Evolutionary conservation across 2,329 filamentous ascomycete genomes (phyloP), one percentile per base, ranked within the genome.

Genomic region (Trichoderma sp.): DNA sequence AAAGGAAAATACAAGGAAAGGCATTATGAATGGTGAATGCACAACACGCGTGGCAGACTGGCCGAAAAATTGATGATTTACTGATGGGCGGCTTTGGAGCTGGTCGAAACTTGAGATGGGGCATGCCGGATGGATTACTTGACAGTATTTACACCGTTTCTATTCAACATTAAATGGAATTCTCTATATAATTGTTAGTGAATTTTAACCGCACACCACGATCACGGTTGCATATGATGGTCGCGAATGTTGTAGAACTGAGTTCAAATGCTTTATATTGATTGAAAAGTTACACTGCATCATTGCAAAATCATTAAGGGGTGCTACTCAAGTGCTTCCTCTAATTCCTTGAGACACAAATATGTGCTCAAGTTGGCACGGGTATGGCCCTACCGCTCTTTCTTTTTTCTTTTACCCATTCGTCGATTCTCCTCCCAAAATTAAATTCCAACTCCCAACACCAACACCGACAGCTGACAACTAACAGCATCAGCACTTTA

Each of bases 401-500:
- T 21, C 45, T 3, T 21, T 24, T 14, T 53, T 53, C 50, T 24
- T 21, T 21, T 50, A 21, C 45, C n/a, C 45, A n/a, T 14, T 33
- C n/a, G 14, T 14, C 18, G 8, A 14, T 4, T 21, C 29, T 33
- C 29, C 27, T 41, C 21, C 45, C 21, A 8, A 18, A 18, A 45
- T 16, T 53, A 53, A 21, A 24, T 27, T 53, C 27, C 29, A 18
- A 16, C 31, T 18, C 6, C 27, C 24, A 41, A 41, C 6, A 18
- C n/a, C 53, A 65, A 24, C 62, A 41, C 9, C 63, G 33, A 18
- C 27, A 8, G 2, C 27, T 7, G 31, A 18, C 27, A 7, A 1
- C 27, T 3, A 31, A 16, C 50, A 27, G 2, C 31, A n/a, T 7
- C 31, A 66, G 12, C 14, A 24, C 18, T 31, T 79, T 71, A 83